Percentiles rank a stretch among this genome's conserved stretches.
Evolutionary conservation across 2,329 filamentous ascomycete species (phyloP).

Genomic region (Fusarium sp.): DNA sequence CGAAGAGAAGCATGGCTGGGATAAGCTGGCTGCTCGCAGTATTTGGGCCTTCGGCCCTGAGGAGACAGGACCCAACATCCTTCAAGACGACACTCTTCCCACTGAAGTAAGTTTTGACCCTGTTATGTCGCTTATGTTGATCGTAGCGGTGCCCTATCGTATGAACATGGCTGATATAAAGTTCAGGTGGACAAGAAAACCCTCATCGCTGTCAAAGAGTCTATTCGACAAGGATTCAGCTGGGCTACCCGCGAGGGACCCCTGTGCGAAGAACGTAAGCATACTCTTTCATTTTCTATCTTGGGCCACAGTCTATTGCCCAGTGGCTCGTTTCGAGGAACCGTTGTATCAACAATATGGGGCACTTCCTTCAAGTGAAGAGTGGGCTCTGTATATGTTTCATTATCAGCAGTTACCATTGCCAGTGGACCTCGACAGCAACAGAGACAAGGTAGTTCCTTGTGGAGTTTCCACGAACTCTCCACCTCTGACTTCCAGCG

Average conservation of each 20-base stretch:
- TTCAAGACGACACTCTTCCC: conserved; percentile 96
- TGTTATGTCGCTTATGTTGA: neutral
- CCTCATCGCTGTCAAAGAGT: conserved; percentile 87
- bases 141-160: conserved; percentile 6
- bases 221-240: conserved; percentile 93
- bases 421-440: conserved; percentile 34
- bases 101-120: conserved; percentile 72
- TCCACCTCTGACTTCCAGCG: conserved; percentile 37
- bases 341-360: conserved; percentile 9
- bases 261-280: conserved; percentile 95
- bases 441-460: conserved; percentile 26
- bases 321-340: conserved; percentile 6
- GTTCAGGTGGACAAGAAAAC: conserved; percentile 87
- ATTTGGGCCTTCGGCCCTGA: conserved; percentile 99
- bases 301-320: conserved; percentile 9
- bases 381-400: conserved; percentile 22
- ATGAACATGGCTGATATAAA: conserved; percentile 11
- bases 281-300: conserved; percentile 8
- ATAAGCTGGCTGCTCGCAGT: conserved; percentile 90
- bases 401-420: conserved; percentile 21
- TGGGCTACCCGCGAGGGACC: conserved; percentile 97
- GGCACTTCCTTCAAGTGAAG: conserved; percentile 36
- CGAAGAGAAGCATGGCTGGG: conserved; percentile 96
- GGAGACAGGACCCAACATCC: conserved; percentile 92
- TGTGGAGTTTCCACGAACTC: conserved; percentile 37